Conservation (phyloP, 2,329 filamentous ascomycete genomes). For the Diaporthe sp. region DNA sequence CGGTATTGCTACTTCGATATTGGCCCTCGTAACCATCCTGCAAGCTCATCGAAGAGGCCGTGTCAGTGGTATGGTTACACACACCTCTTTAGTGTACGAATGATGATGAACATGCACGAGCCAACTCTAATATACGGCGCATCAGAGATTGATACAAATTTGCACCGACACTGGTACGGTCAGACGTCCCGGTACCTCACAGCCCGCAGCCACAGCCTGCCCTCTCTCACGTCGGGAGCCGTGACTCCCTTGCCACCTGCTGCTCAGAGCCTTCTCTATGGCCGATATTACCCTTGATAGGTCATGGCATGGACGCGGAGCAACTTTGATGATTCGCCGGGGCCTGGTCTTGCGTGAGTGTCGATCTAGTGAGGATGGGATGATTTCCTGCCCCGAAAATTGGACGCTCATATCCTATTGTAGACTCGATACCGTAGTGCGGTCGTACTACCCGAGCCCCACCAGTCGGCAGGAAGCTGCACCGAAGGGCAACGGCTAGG, state of each 20-base stretch:
- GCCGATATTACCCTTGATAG: neutral
- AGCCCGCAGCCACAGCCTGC: neutral
- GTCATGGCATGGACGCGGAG: neutral
- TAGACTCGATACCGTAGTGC: neutral
- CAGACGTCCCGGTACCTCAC: neutral
- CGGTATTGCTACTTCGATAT: neutral
- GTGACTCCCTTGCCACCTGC: neutral
- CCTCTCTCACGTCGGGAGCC: neutral
- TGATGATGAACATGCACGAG: fast-evolving
- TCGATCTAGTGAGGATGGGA: neutral
- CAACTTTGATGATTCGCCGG: neutral
- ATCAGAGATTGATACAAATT: neutral
- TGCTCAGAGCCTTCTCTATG: neutral
- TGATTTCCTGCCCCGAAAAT: neutral
- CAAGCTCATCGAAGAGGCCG: neutral
- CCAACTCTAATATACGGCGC: neutral
- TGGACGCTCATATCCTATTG: neutral
- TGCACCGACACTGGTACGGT: neutral
- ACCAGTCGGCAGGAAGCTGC: neutral
- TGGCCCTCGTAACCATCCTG: neutral
- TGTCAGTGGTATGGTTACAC: neutral
- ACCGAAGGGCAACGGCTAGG: too few species aligned
- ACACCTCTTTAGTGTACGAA: neutral
- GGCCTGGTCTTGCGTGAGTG: neutral
- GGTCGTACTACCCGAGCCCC: too few species aligned